These are phyloP conservation scores for Malbranchea zuffiana DNA, from an alignment of 2,329 filamentous ascomycete genomes.

Conservation along the genomic window DNA sequence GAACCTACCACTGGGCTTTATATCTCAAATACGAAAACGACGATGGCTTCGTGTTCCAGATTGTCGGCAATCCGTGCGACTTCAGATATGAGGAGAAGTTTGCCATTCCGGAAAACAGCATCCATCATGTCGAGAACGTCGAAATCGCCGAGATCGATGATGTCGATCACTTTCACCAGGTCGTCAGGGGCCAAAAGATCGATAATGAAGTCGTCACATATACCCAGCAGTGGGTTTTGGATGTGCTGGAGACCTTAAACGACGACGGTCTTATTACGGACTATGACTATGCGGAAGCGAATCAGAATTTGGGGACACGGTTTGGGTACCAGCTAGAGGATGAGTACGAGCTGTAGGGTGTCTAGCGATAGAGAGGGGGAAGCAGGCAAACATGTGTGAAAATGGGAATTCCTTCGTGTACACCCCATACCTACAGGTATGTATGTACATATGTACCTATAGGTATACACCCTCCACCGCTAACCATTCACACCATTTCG, in stretches of 20 bases:
- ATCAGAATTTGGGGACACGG: no score
- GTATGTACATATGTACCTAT: no score
- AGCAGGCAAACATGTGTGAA: no score
- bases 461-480: no score
- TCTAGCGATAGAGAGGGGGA: no score
- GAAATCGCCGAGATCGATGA: conserved; percentile 2
- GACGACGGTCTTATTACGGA: conserved; percentile 2
- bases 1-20: conserved; percentile 3
- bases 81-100: conserved; percentile 6
- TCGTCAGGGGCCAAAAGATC: conserved; percentile 1
- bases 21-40: not conserved
- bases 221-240: conserved; percentile 5
- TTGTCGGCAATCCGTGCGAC: conserved; percentile 2
- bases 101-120: not conserved
- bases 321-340: no score
- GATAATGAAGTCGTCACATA: conserved; percentile 13
- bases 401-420: no score
- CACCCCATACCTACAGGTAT: no score
- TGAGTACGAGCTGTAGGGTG: no score
- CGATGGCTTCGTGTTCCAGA: conserved; percentile 3
- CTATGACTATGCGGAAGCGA: conserved; percentile 2
- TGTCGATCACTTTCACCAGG: conserved; percentile 1
- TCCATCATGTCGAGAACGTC: conserved; percentile 5
- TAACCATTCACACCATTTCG: no score
- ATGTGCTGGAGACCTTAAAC: conserved; percentile 1